Conservation (phyloP, 495 filamentous ascomycete genomes). For the Neurospora tetraspora region DNA sequence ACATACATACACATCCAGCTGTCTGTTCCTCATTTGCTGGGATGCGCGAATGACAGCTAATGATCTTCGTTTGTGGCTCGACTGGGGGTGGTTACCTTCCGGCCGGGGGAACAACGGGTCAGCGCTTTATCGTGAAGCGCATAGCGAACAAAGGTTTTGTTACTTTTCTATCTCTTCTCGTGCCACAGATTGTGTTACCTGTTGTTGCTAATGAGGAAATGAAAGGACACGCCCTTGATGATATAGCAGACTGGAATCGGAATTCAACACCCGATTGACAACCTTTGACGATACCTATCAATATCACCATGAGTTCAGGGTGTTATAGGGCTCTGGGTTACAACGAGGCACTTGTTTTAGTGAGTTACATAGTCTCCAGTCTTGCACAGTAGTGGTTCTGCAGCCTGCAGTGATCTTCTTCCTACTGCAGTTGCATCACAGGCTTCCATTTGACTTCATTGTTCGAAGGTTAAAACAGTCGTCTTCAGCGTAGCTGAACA, state of each 20-base stretch:
- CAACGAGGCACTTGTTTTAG: neutral
- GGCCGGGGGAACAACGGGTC: neutral
- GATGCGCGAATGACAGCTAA: neutral
- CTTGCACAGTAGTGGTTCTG: neutral
- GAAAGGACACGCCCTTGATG: neutral
- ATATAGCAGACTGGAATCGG: too few species aligned
- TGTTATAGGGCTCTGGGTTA: neutral
- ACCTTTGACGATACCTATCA: neutral
- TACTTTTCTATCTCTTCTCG: neutral
- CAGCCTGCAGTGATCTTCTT: neutral
- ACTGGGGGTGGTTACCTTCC: neutral
- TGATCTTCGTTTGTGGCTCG: neutral
- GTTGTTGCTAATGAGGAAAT: neutral
- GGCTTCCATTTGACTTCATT: neutral
- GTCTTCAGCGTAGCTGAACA: neutral
- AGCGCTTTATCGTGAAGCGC: neutral
- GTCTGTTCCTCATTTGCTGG: neutral
- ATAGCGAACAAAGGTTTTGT: neutral
- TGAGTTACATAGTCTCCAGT: neutral
- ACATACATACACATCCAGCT: neutral
- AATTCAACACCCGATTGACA: neutral
- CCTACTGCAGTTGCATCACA: neutral
- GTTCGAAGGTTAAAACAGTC: neutral
- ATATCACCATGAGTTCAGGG: neutral
- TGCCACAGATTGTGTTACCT: neutral